A percentile compares a stretch with the other conserved stretches of the same genome.
Conservation (phyloP, 2,329 filamentous ascomycete genomes). For the Cladosporium oxysporum region DNA sequence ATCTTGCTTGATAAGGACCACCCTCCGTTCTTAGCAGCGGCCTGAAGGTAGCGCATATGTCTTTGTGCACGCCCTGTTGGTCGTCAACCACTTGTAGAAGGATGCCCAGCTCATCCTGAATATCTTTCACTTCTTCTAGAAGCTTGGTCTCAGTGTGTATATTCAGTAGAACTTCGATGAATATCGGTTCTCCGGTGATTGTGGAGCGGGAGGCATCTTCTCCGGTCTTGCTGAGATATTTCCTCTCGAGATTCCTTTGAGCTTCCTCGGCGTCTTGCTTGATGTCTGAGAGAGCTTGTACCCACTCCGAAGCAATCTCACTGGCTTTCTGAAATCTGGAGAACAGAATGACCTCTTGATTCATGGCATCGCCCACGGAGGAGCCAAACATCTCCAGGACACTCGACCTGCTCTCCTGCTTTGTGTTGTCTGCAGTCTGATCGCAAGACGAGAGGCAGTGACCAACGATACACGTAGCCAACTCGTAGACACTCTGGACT, state of each 20-base stretch:
- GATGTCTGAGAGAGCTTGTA: not conserved
- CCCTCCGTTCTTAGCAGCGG: slow-evolving; percentile 9
- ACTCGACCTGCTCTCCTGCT: slow-evolving; percentile 37
- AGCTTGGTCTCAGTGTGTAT: slow-evolving; percentile 63
- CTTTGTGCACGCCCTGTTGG: slow-evolving; percentile 50
- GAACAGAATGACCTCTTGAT: slow-evolving; percentile 49
- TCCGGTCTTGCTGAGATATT: not conserved
- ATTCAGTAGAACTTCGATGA: slow-evolving; percentile 59
- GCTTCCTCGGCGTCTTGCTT: not conserved
- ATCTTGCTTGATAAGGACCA: not conserved
- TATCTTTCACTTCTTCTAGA: slow-evolving; percentile 66
- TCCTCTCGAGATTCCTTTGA: not conserved
- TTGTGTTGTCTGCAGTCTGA: slow-evolving; percentile 25
- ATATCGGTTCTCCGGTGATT: slow-evolving; percentile 40
- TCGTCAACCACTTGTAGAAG: slow-evolving; percentile 56
- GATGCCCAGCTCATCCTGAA: slow-evolving; percentile 67
- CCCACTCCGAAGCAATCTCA: not conserved
- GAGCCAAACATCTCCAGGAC: slow-evolving; percentile 69
- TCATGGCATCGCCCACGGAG: slow-evolving; percentile 56
- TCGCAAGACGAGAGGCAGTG: slow-evolving; percentile 64
- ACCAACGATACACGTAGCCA: slow-evolving; percentile 62
- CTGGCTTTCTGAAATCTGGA: not conserved
- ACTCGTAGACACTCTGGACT: slow-evolving; percentile 62
- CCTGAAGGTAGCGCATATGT: slow-evolving; percentile 49
- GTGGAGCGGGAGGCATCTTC: not conserved